Conservation (phyloP, 2,329 filamentous ascomycete genomes). For the Penicillium freii region DNA sequence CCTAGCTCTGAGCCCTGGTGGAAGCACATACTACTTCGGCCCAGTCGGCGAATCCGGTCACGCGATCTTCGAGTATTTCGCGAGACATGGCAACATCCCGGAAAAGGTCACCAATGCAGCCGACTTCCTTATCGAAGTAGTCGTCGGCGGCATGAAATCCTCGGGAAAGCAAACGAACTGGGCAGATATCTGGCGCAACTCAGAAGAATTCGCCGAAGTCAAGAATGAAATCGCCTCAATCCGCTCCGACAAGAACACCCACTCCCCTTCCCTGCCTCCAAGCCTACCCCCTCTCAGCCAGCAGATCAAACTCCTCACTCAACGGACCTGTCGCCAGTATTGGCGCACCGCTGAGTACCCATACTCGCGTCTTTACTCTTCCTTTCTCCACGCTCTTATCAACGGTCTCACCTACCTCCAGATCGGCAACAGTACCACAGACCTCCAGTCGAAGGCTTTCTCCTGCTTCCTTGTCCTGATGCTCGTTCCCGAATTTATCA, state of each 20-base stretch:
- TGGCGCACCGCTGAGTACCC: conserved; percentile 72
- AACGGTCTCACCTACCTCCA: conserved; percentile 72
- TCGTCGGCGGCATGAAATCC: conserved; percentile 51
- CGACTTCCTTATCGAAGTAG: conserved; percentile 61
- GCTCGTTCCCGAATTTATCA: conserved; percentile 66
- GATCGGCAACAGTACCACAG: conserved; percentile 60
- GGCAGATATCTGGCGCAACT: conserved; percentile 67
- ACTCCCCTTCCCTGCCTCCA: conserved; percentile 43
- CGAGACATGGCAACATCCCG: conserved; percentile 58
- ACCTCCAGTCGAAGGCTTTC: conserved; percentile 70
- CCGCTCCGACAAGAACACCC: conserved; percentile 46
- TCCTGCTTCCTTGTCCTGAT: conserved; percentile 62
- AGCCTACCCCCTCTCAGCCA: conserved; percentile 45
- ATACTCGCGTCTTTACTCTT: conserved; percentile 69
- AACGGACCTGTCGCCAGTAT: conserved; percentile 65
- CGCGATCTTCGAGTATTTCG: conserved; percentile 64
- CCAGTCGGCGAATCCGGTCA: conserved; percentile 62
- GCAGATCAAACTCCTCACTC: conserved; percentile 65
- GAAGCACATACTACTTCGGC: conserved; percentile 67
- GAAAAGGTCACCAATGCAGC: conserved; percentile 61
- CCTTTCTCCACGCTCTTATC: conserved; percentile 66
- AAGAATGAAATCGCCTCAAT: conserved; percentile 62
- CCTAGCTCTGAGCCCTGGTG: conserved; percentile 63
- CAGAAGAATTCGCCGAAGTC: conserved; percentile 56
- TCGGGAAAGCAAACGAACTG: conserved; percentile 58